Base-by-base conservation (phyloP, 768 basidiomycete genomes). In the Mycena polygramma region DNA sequence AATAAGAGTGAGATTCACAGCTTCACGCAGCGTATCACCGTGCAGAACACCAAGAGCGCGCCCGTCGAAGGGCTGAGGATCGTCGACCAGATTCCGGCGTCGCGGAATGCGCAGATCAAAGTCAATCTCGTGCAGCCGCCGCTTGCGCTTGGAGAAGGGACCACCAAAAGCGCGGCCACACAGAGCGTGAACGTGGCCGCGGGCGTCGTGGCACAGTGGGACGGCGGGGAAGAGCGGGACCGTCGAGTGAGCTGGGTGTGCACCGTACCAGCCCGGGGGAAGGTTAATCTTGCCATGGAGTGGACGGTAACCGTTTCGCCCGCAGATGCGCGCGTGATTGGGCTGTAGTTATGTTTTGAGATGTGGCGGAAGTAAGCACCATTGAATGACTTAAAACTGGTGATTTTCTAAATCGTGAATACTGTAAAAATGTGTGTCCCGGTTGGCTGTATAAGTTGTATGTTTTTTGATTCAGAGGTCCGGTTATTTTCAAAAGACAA, bases 61-160 rank as follows among this genome's bases (percentile, higher is more conserved):
- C 24, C 74, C 0, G 70, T 80, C 37, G 71, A 79, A 7, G 70
- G 77, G 41, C 60, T 85, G 66, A 82, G 81, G 70, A 73, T 86
- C 66, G 65, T 82, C 37, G 84, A 86, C 66, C 83, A 81, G 62
- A 70, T 83, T 2, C 83, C 83, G 0, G 72, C 83, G 2, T 84
- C 84, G 14, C 79, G 84, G 66, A 57, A 75, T 43, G 52, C 64
- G 51, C 58, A 75, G 45, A 76, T 76, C 68, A 58, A 54, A 26
- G 76, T 76, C 7, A 77, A 76, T 61, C 64, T 77, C 7, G 24
- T 69, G 26, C 73, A 35, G 26, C 76, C 73, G 15, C 53, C 74
- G 45, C 60, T 74, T 49, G 39, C 48, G 22, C 52, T 68, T 36
- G 36, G 55, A 5, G 30, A 37, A 39, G 26, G 58, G 10, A 30